Evolutionary conservation across 108 stramenopile genomes (phyloP).

Genomic region (Mediolabrus comicus): DNA sequence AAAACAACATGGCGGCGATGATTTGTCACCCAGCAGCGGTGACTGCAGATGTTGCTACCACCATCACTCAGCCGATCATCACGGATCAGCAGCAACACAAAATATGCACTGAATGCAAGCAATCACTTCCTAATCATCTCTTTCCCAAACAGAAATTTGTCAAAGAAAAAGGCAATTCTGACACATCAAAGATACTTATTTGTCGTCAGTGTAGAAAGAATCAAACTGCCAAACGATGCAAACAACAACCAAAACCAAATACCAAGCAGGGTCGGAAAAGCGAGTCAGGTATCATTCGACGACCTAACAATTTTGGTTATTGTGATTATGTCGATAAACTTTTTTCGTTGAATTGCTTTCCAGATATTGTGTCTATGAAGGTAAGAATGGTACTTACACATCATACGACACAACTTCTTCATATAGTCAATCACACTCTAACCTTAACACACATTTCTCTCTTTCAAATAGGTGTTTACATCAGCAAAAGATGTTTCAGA

Average conservation of each 20-base stretch:
- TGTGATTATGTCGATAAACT: slow-evolving; percentile 51
- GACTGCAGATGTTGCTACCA: neutral
- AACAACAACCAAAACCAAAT: slow-evolving; percentile 14
- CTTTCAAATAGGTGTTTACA: too few relatives aligned
- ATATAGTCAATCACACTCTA: too few relatives aligned
- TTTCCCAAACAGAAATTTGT: slow-evolving; percentile 21
- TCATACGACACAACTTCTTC: too few relatives aligned
- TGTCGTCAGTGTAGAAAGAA: slow-evolving; percentile 32
- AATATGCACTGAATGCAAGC: slow-evolving; percentile 11
- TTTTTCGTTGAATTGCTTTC: slow-evolving; percentile 51
- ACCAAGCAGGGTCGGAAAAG: slow-evolving; percentile 25
- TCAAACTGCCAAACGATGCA: slow-evolving; percentile 28
- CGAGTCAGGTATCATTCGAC: slow-evolving; percentile 34
- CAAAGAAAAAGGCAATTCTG: neutral
- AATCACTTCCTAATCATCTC: neutral
- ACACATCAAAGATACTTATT: too few relatives aligned
- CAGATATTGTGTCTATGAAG: slow-evolving; percentile 33
- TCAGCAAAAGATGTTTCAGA: slow-evolving; percentile 56
- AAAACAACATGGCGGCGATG: too few relatives aligned
- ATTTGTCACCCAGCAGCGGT: neutral
- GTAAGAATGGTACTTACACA: too few relatives aligned
- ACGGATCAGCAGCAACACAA: neutral
- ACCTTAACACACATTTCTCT: too few relatives aligned
- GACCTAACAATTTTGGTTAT: slow-evolving; percentile 57
- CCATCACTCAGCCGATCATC: neutral